Base-by-base conservation (phyloP, 169 alveolate genomes). In the Amoebophrya sp. region DNA sequence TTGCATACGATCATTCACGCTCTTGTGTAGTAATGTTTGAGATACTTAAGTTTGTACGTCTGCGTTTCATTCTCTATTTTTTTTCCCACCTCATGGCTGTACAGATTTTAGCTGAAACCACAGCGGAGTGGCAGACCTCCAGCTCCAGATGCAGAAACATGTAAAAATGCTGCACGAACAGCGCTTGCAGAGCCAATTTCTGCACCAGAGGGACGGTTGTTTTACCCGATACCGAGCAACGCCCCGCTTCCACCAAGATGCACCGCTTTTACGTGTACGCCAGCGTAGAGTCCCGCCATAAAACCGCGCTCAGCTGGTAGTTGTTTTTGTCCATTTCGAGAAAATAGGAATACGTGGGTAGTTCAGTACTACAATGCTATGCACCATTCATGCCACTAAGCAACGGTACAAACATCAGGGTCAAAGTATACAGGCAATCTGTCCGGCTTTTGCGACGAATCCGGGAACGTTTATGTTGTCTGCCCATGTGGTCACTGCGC, bases 191-290 rank as follows among this genome's bases (percentile, higher is more conserved):
- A n/a, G n/a, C n/a, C n/a, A n/a, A n/a, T n/a, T n/a, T n/a, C n/a
- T n/a, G n/a, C n/a, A n/a, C n/a, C n/a, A n/a, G n/a, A n/a, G n/a
- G n/a, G n/a, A n/a, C n/a, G n/a, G n/a, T n/a, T n/a, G n/a, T n/a
- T n/a, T n/a, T n/a, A n/a, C n/a, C n/a, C n/a, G n/a, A n/a, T n/a
- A n/a, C n/a, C 93, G 0, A 91, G 40, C 77, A 91, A 41, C 35
- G 93, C 93, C 33, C 93, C 93, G 29, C 77, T 38, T 12, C 93
- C 93, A 0, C 93, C 93, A 23, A 91, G 83, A 77, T 91, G 77
- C 29, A 77, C 29, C 25, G 90, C 39, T 66, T 91, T 91, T 0
- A 91, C 93, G 66, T 53, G 47, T 32, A 91, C 55, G 83, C 93
- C 93, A 0, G 93, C 88, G 40, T 91, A 91, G 23, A 91, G 77